phyloP scores from a whole-genome alignment of 805 yeast genomes.

The Saturnispora kantuleensis region DNA sequence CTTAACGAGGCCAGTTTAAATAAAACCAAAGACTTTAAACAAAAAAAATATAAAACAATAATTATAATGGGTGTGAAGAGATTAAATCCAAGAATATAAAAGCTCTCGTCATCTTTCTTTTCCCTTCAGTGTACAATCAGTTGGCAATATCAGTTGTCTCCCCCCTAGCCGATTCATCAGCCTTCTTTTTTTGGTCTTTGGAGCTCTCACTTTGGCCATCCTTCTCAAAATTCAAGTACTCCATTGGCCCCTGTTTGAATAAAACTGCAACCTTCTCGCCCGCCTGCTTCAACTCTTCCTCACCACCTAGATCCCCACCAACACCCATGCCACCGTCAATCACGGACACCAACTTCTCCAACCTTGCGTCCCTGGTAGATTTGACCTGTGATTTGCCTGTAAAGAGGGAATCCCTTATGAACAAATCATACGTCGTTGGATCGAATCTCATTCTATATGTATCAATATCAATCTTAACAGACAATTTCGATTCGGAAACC shows the following conservation, averaged over 20 bases:
- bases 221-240: slow-evolving; percentile 14
- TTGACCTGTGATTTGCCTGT: slow-evolving; percentile 17
- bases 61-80: background rate
- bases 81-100: too few species aligned
- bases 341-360: slow-evolving; percentile 27
- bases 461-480: slow-evolving; percentile 69
- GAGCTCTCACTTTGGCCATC: background rate
- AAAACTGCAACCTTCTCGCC: slow-evolving; percentile 28
- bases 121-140: too few species aligned
- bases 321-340: slow-evolving; percentile 50
- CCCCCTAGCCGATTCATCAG: background rate
- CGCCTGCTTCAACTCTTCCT: slow-evolving; percentile 25
- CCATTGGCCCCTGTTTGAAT: slow-evolving; percentile 32
- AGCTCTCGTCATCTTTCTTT: too few species aligned
- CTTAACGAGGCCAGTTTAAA: slow-evolving; percentile 10
- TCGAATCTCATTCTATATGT: slow-evolving; percentile 78
- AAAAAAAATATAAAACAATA: slow-evolving; percentile 1
- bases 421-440: slow-evolving; percentile 68
- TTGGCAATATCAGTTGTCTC: background rate
- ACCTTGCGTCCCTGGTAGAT: slow-evolving; percentile 12
- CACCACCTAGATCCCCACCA: slow-evolving; percentile 36
- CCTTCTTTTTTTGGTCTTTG: slow-evolving; percentile 7
- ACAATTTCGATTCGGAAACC: slow-evolving; percentile 55
- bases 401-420: slow-evolving; percentile 50
- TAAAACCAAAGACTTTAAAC: background rate